Base-by-base conservation (phyloP, 169 alveolate species). In the Ichthyophthirius multifiliis region DNA sequence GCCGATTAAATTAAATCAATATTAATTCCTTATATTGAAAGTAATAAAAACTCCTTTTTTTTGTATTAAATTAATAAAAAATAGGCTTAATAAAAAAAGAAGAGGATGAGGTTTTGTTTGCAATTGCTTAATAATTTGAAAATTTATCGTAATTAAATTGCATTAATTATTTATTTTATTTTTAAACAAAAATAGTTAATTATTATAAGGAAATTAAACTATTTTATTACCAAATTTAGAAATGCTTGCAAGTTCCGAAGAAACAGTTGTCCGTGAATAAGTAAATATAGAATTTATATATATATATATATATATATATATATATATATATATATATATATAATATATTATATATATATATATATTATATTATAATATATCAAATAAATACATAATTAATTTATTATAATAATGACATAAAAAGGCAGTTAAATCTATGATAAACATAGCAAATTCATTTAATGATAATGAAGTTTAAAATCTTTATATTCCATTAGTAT, bases 51-150 rank as follows among this genome's bases (percentile, higher is more conserved):
- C n/a, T n/a, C n/a, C n/a, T n/a, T n/a, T n/a, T n/a, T n/a, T n/a
- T n/a, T n/a, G n/a, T 34, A 37, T 37, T 37, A 23, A 37, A 31
- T 47, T 47, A 39, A 32, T 34, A 16, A 35, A 34, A n/a, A n/a
- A n/a, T n/a, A 84, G 87, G 30, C 18, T 43, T 89, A 6, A 65
- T 89, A 16, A 90, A 85, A 45, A 84, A 55, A 45, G 92, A 87
- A 64, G 93, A 89, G 55, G 96, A 92, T 64, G 96, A 92, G 86
- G 89, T 87, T 10, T 83, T 92, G 5, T 92, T 89, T 74, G 94
- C 96, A 15, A 75, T 92, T 16, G 89, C 96, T 30, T 89, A 92
- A 76, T 93, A 92, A 41, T 74, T 92, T 12, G 93, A 92, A 16
- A 74, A 82, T 43, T 67, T 87, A 13, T 80, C 89, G 92, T 86